These are phyloP conservation scores for Salicornia ramosissima DNA, from an alignment of 148 eudicot genomes.

Conservation along the genomic window DNA sequence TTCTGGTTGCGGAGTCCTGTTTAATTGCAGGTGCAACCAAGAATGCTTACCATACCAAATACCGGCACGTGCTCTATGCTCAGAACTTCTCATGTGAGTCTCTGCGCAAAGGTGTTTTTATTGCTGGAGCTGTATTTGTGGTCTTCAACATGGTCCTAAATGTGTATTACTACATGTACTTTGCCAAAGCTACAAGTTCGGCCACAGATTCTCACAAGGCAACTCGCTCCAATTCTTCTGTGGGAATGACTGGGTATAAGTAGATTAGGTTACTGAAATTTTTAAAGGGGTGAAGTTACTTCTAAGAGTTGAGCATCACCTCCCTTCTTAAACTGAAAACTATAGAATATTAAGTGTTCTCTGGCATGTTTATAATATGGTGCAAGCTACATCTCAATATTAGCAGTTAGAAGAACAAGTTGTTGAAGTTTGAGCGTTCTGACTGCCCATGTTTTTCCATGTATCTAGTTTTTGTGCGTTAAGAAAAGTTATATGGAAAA, in stretches of 20 bases:
- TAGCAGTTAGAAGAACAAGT: constrained; percentile 9
- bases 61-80: constrained; percentile 52
- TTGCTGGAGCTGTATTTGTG: constrained; percentile 93
- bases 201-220: constrained; percentile 47
- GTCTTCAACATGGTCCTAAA: constrained; percentile 78
- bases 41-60: constrained; percentile 88
- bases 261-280: constrained; percentile 23
- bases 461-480: background rate
- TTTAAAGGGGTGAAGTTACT: background rate
- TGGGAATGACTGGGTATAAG: constrained; percentile 76
- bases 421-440: constrained; percentile 1
- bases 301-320: constrained; percentile 6
- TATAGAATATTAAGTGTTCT: constrained; percentile 2
- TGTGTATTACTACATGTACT: constrained; percentile 81
- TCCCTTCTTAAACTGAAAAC: constrained; percentile 16
- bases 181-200: constrained; percentile 68
- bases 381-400: constrained; percentile 7
- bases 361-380: constrained; percentile 7
- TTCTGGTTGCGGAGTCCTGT: constrained; percentile 93
- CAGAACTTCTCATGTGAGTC: constrained; percentile 81
- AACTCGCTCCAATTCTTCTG: constrained; percentile 49
- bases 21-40: constrained; percentile 81
- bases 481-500: background rate
- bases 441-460: background rate
- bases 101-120: constrained; percentile 78